Conservation (phyloP, 163 green algal genomes). For the Scenedesmus sp. region DNA sequence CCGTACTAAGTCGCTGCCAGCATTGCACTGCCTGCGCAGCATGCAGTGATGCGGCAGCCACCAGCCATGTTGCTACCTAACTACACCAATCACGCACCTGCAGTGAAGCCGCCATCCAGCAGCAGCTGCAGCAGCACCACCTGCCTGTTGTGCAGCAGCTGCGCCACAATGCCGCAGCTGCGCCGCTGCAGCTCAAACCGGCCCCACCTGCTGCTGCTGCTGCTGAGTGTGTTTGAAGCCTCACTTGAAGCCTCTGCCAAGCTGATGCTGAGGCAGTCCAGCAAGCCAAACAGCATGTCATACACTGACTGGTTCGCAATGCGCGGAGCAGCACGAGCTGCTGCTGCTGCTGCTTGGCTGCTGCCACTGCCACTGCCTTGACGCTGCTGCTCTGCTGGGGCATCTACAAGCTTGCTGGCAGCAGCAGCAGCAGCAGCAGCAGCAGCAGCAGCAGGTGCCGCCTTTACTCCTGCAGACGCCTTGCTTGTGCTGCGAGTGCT, state of each 20-base stretch:
- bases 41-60: no score
- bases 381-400: not conserved
- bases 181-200: constrained; percentile 47
- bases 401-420: not conserved
- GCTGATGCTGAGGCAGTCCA: constrained; percentile 21
- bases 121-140: constrained; percentile 26
- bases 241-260: not conserved
- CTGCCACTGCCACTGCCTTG: not conserved
- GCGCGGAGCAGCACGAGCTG: not conserved
- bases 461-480: not conserved
- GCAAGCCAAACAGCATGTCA: constrained; percentile 30
- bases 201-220: constrained; percentile 15
- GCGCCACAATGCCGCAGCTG: constrained; percentile 16
- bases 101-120: not conserved
- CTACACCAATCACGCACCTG: not conserved
- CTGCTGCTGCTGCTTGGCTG: not conserved
- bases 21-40: no score
- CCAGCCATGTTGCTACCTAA: not conserved
- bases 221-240: not conserved
- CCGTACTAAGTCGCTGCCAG: no score
- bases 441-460: not conserved
- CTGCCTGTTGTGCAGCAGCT: constrained; percentile 26
- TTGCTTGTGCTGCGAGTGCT: not conserved
- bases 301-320: not conserved
- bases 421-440: constrained; percentile 12